Evolutionary conservation across 495 filamentous ascomycete species (phyloP), one percentile per base, ranked within the genome.

Genomic region (Podospora fimiseda): DNA sequence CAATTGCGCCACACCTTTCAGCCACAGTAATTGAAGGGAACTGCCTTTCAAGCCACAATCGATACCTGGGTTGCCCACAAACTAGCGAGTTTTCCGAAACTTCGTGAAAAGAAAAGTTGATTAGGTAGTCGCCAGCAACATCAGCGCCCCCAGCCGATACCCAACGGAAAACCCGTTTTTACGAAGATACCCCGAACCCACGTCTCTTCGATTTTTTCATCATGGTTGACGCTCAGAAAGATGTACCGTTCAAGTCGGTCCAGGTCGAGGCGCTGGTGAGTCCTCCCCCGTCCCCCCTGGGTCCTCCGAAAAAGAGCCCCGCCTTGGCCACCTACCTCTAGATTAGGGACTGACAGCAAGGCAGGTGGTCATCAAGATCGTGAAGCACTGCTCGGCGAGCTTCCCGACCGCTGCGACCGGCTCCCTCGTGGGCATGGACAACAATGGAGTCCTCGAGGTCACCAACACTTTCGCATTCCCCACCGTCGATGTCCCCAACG

Each of bases 401-500:
- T 97, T 94, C 74, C 94, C 92, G 50, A 90, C 89, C 30, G 87
- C 82, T 19, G 89, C 90, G 49, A 97, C 89, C 48, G 91, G 91
- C 49, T 89, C 87, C 43, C 77, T 95, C 36, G 88, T 95, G 49
- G 93, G 93, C 62, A 90, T 98, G 89, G 93, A 96, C 65, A 81
- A 83, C 56, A 84, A 84, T 56, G 83, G 85, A 59, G 79, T 78
- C 44, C 84, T 98, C 55, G 84, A 97, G 73, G 75, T 97, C 74
- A 98, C 93, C 41, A 96, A 96, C 74, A 79, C 82, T 56, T 98
- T 97, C 70, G 88, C 89, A 19, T 97, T 96, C 78, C 93, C 93
- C 51, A 84, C 90, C 9, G 74, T 87, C 63, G 92, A 96, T 58
- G 70, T 83, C 57, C 62, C 74, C 30, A 83, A 82, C 57, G 59